Conservation (phyloP, 169 alveolate species). For the Babesia sp. region DNA sequence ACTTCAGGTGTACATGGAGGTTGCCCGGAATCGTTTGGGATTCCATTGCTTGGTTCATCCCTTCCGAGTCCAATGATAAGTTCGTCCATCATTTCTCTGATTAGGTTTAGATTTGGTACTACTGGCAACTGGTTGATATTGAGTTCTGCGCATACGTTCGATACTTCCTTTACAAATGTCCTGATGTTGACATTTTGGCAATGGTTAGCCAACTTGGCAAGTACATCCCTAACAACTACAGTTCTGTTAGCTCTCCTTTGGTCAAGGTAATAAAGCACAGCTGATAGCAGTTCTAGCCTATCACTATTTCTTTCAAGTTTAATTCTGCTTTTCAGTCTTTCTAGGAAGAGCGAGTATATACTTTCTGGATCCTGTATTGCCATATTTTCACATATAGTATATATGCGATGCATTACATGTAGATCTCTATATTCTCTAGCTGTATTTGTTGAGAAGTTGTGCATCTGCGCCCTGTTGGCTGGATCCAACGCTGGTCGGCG, state of each 20-base stretch:
- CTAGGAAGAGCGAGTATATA: slow-evolving; percentile 32
- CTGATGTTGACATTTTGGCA: not conserved
- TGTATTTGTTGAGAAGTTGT: not conserved
- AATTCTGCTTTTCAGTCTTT: slow-evolving; percentile 27
- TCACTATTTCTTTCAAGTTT: slow-evolving; percentile 22
- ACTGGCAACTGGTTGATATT: slow-evolving; percentile 19
- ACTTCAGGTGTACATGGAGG: not conserved
- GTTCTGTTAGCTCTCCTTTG: slow-evolving; percentile 12
- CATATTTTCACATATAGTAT: slow-evolving; percentile 28
- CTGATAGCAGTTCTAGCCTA: slow-evolving; percentile 34
- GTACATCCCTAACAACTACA: slow-evolving; percentile 25
- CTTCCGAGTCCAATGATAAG: not conserved
- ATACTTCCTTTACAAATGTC: slow-evolving; percentile 17
- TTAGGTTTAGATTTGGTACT: slow-evolving; percentile 7
- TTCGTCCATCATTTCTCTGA: slow-evolving; percentile 49
- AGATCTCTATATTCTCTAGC: slow-evolving; percentile 28
- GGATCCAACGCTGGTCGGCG: not conserved
- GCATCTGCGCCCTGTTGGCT: slow-evolving; percentile 9
- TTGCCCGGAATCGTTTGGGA: not conserved
- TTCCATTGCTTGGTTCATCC: not conserved
- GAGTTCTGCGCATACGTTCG: slow-evolving; percentile 33
- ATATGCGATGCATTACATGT: slow-evolving; percentile 28
- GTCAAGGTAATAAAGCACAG: slow-evolving; percentile 55
- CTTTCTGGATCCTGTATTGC: slow-evolving; percentile 40
- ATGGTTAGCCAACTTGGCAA: not conserved